These are phyloP conservation scores for Flueggea neowawraea DNA, from an alignment of 441 rosid genomes.

Conservation along the genomic window DNA sequence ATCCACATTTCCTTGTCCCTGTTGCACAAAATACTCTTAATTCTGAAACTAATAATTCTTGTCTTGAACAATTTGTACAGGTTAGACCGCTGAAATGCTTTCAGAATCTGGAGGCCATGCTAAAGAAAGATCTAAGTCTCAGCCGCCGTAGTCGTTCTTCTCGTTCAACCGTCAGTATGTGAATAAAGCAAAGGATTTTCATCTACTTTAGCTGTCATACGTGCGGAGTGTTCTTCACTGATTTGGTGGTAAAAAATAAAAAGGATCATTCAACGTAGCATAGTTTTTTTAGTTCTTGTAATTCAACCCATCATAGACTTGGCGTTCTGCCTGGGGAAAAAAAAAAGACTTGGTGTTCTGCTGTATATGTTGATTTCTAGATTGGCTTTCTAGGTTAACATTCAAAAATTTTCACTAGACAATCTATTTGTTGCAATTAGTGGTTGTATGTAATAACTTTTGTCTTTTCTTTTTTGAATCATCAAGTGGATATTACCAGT, in stretches of 20 bases:
- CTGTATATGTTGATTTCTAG: no score
- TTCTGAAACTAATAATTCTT: slow-evolving; percentile 1
- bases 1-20: neutral
- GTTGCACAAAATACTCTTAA: neutral
- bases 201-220: neutral
- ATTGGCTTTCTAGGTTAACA: no score
- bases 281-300: no score
- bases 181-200: slow-evolving; percentile 4
- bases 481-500: no score
- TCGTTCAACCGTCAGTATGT: slow-evolving; percentile 34
- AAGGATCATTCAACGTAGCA: no score
- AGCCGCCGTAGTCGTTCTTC: slow-evolving; percentile 42
- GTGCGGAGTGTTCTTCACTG: neutral
- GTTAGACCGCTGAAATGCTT: slow-evolving; percentile 74
- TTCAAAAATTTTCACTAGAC: no score
- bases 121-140: slow-evolving; percentile 61
- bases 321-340: no score
- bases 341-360: no score
- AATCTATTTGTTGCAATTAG: no score
- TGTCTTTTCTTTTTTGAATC: no score
- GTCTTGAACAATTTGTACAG: slow-evolving; percentile 28
- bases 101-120: slow-evolving; percentile 54
- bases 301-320: no score
- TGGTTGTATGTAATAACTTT: no score
- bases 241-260: neutral